A percentile compares a stretch with the other conserved stretches of the same genome.
Evolutionary conservation across 2,329 filamentous ascomycete genomes (phyloP).

Genomic region (Colletotrichum spinosum): DNA sequence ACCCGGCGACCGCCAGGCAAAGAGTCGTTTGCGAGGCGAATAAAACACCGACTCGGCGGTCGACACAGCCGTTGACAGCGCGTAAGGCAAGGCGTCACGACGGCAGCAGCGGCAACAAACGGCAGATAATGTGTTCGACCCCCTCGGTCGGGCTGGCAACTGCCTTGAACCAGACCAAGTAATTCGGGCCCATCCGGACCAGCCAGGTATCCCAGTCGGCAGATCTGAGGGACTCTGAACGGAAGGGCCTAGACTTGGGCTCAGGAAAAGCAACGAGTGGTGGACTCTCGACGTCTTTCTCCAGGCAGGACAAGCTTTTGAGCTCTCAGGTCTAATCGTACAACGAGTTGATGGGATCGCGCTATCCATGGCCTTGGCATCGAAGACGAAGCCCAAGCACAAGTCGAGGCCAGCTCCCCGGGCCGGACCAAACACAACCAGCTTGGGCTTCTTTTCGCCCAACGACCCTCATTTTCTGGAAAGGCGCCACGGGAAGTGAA

Average conservation of each 20-base stretch:
- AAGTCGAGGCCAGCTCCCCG: slow-evolving; percentile 16
- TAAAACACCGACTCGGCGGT: slow-evolving; percentile 37
- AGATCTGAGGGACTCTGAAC: slow-evolving; percentile 1
- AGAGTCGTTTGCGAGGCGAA: slow-evolving; percentile 18
- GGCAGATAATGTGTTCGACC: neutral
- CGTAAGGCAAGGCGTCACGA: neutral
- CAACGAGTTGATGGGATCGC: slow-evolving; percentile 10
- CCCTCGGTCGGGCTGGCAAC: neutral
- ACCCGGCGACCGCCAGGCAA: slow-evolving; percentile 12
- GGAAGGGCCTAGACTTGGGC: slow-evolving; percentile 7
- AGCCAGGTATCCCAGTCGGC: slow-evolving; percentile 5
- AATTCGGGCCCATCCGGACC: slow-evolving; percentile 6
- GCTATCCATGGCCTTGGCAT: slow-evolving; percentile 25
- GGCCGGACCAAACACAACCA: neutral
- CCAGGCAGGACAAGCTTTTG: slow-evolving; percentile 5
- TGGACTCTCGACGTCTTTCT: neutral
- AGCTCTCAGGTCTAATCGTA: neutral
- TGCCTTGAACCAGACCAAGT: slow-evolving; percentile 26
- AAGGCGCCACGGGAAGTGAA: slow-evolving; percentile 1
- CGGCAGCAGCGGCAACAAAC: slow-evolving; percentile 8
- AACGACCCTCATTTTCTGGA: slow-evolving; percentile 6
- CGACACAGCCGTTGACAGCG: slow-evolving; percentile 47
- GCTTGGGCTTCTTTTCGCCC: slow-evolving; percentile 3
- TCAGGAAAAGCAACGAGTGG: neutral
- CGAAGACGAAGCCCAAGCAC: slow-evolving; percentile 14